Evolutionary conservation across 345 rosid genomes (phyloP), one percentile per base, ranked within the genome.

Genomic region (Xanthoceras sorbifolium): DNA sequence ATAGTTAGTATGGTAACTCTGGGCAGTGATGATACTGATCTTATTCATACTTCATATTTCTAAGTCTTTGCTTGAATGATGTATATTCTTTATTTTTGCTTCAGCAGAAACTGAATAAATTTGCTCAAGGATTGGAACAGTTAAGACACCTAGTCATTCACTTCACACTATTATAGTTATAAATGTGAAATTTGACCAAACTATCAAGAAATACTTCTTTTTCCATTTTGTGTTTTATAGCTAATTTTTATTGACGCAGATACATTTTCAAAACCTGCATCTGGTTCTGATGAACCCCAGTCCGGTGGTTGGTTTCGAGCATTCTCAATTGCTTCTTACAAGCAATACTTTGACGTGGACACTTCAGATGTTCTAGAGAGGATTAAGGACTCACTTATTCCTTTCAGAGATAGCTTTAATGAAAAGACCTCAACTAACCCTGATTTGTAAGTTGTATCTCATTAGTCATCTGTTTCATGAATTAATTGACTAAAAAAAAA

Each of bases 311-410:
- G 99, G 99, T 81, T 91, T 64, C 85, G 86, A 60, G 81, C 84
- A 48, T 93, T 92, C 79, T 78, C 91, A n/a, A 77, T 93, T 86
- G 88, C 87, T 83, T 86, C 99, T 17, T 93, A 93, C 86, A 90
- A 93, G 86, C 97, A 97, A 3, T 93, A 90, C 87, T 96, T 96
- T 71, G 98, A 96, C 84, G 92, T 96, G 4, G 97, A 96, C 82
- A 93, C 99, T 25, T 70, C 91, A 9, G 99, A 96, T 86, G 99
- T 96, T 9, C 48, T 93, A 38, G 98, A 93, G 74, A 93, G 99
- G 76, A 89, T 96, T 77, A 93, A 84, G 82, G 94, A 96, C 66
- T 92, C 99, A 11, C 97, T 96, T 52, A 90, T 92, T 78, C 99
- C 99, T 26, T 92, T 96, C 73, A 92, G 91, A 79, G 99, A 97